Conservation (phyloP, 495 filamentous ascomycete species). For the Tricharina praecox region DNA sequence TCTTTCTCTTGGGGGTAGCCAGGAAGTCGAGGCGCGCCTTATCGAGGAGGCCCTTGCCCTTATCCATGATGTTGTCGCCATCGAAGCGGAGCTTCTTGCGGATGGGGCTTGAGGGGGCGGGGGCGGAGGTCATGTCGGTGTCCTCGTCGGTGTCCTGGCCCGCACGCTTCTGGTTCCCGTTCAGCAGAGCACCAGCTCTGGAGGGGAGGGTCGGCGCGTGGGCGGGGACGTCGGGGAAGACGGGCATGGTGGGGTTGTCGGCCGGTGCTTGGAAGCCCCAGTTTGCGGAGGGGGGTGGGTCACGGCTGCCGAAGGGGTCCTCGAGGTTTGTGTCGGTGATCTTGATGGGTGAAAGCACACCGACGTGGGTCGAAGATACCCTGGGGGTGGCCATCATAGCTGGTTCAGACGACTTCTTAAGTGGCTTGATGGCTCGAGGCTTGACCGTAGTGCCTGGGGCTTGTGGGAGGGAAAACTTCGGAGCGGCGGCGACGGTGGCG, state of each 20-base stretch:
- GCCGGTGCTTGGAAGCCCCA: neutral
- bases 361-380: neutral
- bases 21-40: constrained; percentile 17
- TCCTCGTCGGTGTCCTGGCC: constrained; percentile 2
- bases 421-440: neutral
- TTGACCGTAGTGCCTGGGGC: neutral
- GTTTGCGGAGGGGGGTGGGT: neutral
- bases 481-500: constrained; percentile 13
- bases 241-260: neutral
- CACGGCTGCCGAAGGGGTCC: neutral
- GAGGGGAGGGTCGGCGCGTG: neutral
- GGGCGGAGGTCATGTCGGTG: too few relatives aligned
- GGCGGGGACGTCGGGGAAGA: neutral
- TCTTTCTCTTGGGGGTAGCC: constrained; percentile 21
- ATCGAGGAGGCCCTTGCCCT: constrained; percentile 8
- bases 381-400: constrained; percentile 9
- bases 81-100: constrained; percentile 12
- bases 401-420: constrained; percentile 7
- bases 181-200: too few relatives aligned
- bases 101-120: constrained; percentile 1
- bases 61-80: constrained; percentile 2
- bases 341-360: neutral
- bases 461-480: constrained; percentile 8
- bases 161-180: too few relatives aligned
- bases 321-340: neutral